Percentiles rank a stretch among this genome's conserved stretches.
These are phyloP conservation scores for Colletotrichum sp. DNA, from an alignment of 2,329 filamentous ascomycete genomes.

Conservation along the genomic window DNA sequence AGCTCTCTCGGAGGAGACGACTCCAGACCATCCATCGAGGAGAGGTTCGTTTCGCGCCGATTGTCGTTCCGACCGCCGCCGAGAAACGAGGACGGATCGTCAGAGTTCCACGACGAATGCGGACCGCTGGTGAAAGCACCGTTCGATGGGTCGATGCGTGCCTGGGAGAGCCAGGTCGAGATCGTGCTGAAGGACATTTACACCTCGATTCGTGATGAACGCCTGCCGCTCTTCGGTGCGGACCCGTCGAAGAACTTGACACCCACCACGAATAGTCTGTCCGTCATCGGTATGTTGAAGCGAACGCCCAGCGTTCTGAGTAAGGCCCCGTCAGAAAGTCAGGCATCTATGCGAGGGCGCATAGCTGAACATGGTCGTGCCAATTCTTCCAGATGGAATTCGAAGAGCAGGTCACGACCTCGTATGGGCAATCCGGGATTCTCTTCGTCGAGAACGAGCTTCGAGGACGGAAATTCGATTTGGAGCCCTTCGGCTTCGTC, in stretches of 20 bases:
- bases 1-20: conserved; percentile 30
- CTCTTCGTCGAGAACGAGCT: conserved; percentile 89
- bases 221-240: conserved; percentile 84
- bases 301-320: conserved; percentile 90
- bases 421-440: conserved; percentile 78
- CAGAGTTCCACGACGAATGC: conserved; percentile 56
- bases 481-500: conserved; percentile 87
- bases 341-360: conserved; percentile 73
- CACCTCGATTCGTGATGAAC: conserved; percentile 83
- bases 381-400: conserved; percentile 74
- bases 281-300: conserved; percentile 79
- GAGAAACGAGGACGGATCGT: conserved; percentile 42
- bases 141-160: conserved; percentile 76
- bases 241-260: conserved; percentile 48
- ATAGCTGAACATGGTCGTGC: conserved; percentile 62
- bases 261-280: conserved; percentile 64
- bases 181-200: conserved; percentile 92
- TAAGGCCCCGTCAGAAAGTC: conserved; percentile 87
- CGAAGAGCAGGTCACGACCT: conserved; percentile 84
- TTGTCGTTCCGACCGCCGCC: conserved; percentile 58
- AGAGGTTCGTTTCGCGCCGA: conserved; percentile 41
- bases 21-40: conserved; percentile 39
- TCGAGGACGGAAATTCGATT: conserved; percentile 87
- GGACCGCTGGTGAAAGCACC: conserved; percentile 80
- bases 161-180: conserved; percentile 91